phyloP scores from a whole-genome alignment of 306 rosid species.

The Inga laurina region DNA sequence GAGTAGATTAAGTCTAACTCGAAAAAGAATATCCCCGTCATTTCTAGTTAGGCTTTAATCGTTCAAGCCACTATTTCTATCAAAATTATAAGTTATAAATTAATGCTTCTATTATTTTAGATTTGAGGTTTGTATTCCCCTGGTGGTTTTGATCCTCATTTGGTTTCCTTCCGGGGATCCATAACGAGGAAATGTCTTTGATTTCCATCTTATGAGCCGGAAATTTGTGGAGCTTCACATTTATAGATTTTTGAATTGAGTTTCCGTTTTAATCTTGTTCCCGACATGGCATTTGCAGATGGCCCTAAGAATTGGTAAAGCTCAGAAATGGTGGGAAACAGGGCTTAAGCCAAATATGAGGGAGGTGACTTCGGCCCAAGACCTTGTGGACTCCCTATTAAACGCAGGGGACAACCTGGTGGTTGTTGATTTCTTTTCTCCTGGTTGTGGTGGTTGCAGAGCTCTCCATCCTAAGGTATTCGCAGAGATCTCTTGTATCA shows the following conservation, averaged over 20 bases:
- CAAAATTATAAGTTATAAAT: not conserved
- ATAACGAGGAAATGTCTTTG: not conserved
- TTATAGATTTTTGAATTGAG: not conserved
- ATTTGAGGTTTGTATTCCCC: not conserved
- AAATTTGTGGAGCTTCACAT: not conserved
- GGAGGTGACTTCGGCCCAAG: constrained; percentile 71
- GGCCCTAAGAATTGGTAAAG: constrained; percentile 59
- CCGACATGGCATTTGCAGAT: constrained; percentile 41
- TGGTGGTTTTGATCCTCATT: not conserved
- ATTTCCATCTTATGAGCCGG: not conserved
- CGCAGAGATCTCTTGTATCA: not conserved
- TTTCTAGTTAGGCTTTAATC: not conserved
- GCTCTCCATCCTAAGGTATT: constrained; percentile 94
- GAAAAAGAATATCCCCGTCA: no score
- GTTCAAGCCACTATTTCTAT: not conserved
- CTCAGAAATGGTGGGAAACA: constrained; percentile 92
- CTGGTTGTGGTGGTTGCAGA: constrained; percentile 97
- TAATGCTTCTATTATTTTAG: not conserved
- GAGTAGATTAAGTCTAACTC: no score
- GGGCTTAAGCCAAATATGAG: constrained; percentile 78
- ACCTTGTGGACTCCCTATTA: constrained; percentile 75
- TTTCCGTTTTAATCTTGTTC: constrained; percentile 6
- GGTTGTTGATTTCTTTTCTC: constrained; percentile 88
- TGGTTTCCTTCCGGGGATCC: not conserved
- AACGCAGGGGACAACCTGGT: constrained; percentile 83